phyloP scores from a whole-genome alignment of 495 filamentous ascomycete genomes.

The Beverwykella pulmonaria region DNA sequence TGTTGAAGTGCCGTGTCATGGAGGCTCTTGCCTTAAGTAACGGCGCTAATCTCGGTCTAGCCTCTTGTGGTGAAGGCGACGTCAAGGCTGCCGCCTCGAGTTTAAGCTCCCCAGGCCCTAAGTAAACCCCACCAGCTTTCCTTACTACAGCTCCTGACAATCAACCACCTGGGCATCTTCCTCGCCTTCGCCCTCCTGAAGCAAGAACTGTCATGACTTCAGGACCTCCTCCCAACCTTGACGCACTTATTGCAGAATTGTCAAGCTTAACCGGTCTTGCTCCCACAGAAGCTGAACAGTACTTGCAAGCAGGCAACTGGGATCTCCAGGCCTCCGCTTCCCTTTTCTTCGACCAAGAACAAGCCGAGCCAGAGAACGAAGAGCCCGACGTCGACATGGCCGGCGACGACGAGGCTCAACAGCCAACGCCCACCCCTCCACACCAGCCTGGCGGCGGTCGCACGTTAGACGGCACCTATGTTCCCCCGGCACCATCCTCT shows the following conservation, averaged over 20 bases:
- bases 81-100: conserved; percentile 6
- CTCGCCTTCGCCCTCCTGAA: not conserved
- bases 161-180: not conserved
- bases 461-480: conserved; percentile 33
- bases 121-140: conserved; percentile 3
- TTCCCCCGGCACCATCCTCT: conserved; percentile 20
- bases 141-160: not conserved
- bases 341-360: conserved; percentile 60
- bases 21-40: not conserved
- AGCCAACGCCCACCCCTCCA: conserved; percentile 40
- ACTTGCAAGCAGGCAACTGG: conserved; percentile 69
- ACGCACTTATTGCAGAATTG: conserved; percentile 26
- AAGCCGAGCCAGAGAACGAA: conserved; percentile 59
- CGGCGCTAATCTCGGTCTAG: not conserved
- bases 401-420: conserved; percentile 31
- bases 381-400: conserved; percentile 45
- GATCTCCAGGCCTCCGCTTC: conserved; percentile 67
- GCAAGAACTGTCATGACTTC: conserved; percentile 20
- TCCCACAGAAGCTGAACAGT: conserved; percentile 67
- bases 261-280: conserved; percentile 63
- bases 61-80: not conserved
- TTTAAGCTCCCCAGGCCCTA: not conserved
- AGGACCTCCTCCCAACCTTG: conserved; percentile 18
- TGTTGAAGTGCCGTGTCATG: too few relatives aligned
- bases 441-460: conserved; percentile 34